Percentiles rank a stretch among this genome's conserved stretches.
phyloP scores from a whole-genome alignment of 169 alveolate genomes.

The Plasmodium chabaudi region DNA sequence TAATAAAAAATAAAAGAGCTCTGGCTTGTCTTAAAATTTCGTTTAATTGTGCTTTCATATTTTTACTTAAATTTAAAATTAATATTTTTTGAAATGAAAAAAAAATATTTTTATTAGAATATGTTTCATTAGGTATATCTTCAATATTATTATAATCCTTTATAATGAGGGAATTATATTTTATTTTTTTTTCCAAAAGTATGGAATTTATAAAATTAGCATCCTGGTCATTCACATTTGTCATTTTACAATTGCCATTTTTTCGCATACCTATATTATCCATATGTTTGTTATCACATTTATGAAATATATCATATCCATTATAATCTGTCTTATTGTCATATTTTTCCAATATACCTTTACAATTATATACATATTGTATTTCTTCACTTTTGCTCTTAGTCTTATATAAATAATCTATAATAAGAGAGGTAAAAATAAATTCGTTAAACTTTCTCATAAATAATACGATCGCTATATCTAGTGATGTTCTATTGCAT shows the following conservation, averaged over 20 bases:
- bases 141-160: not conserved
- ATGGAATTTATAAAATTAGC: not conserved
- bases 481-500: constrained; percentile 79
- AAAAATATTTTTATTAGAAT: not conserved
- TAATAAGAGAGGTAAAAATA: constrained; percentile 49
- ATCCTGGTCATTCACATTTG: not conserved
- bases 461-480: constrained; percentile 70
- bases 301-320: not conserved
- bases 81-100: not conserved
- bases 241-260: not conserved
- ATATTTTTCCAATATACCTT: not conserved
- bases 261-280: not conserved
- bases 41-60: constrained; percentile 22
- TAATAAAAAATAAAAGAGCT: constrained; percentile 50
- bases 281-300: not conserved
- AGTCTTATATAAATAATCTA: constrained; percentile 33
- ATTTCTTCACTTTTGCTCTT: not conserved
- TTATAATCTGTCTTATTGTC: constrained; percentile 4
- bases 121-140: not conserved
- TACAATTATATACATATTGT: not conserved
- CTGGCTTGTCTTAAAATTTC: constrained; percentile 19
- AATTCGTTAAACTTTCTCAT: constrained; percentile 60
- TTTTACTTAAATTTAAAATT: constrained; percentile 12
- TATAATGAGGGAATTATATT: not conserved
- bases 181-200: constrained; percentile 11